Percentiles rank a stretch among this genome's conserved stretches.
Evolutionary conservation across 345 rosid genomes (phyloP).

Genomic region (Gynandropsis gynandra): DNA sequence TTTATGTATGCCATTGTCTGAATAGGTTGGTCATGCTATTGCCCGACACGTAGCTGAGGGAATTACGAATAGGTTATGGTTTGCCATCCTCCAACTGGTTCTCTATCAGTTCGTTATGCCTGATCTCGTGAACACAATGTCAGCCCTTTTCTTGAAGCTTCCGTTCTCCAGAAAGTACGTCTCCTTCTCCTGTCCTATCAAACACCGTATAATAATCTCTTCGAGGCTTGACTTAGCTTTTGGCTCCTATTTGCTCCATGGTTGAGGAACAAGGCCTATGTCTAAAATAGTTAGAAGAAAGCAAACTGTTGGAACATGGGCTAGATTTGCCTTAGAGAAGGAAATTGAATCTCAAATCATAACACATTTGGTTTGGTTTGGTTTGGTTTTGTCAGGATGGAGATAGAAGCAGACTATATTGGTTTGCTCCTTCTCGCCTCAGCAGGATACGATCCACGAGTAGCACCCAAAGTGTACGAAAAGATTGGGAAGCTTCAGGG

Average conservation of each 20-base stretch:
- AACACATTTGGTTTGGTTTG: too few species aligned
- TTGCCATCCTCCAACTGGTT: slow-evolving; percentile 57
- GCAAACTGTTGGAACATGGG: too few species aligned
- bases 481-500: slow-evolving; percentile 66
- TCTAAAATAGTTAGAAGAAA: too few species aligned
- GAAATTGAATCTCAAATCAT: too few species aligned
- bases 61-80: slow-evolving; percentile 71
- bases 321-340: too few species aligned
- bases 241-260: too few species aligned
- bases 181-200: neutral
- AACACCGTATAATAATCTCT: neutral
- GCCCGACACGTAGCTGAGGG: slow-evolving; percentile 77
- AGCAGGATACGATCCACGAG: slow-evolving; percentile 84
- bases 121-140: slow-evolving; percentile 70
- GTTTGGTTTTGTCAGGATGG: too few species aligned
- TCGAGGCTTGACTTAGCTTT: neutral
- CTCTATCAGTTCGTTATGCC: slow-evolving; percentile 74
- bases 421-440: slow-evolving; percentile 77
- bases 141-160: slow-evolving; percentile 67
- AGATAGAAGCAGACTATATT: slow-evolving; percentile 70
- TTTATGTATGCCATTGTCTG: slow-evolving; percentile 10
- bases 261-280: too few species aligned
- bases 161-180: slow-evolving; percentile 84
- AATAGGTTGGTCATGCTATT: slow-evolving; percentile 86
- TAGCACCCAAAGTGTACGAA: slow-evolving; percentile 75